Evolutionary conservation across 352 stramenopile species (phyloP).

Genomic region (Globisporangium nodosum): DNA sequence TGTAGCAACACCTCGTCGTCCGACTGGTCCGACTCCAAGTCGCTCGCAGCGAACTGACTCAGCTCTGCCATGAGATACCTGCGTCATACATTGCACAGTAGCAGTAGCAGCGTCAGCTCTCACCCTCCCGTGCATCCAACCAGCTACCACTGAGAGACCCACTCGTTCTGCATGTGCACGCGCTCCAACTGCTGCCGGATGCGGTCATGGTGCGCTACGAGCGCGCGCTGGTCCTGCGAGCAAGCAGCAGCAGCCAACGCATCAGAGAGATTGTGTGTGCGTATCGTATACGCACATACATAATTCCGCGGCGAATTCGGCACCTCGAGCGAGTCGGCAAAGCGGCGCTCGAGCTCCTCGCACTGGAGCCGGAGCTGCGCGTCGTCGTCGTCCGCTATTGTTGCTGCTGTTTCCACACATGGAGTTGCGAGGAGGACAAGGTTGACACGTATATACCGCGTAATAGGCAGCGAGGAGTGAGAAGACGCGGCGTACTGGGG

Average conservation of each 20-base stretch:
- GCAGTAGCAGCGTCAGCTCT: background rate
- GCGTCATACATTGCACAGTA: background rate
- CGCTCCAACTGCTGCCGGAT: background rate
- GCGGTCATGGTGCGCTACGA: background rate
- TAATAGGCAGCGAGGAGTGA: no score
- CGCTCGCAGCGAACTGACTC: background rate
- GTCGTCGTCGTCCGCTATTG: background rate
- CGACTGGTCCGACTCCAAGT: slow-evolving; percentile 3
- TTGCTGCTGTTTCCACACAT: no score
- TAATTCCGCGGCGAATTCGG: background rate
- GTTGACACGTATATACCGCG: no score
- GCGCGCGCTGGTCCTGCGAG: background rate
- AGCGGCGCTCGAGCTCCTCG: background rate
- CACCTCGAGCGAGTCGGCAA: background rate
- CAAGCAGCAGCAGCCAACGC: no score
- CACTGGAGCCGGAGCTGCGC: background rate
- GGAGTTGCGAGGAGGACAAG: no score
- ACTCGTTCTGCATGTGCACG: slow-evolving; percentile 3
- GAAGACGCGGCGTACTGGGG: no score
- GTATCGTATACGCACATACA: background rate
- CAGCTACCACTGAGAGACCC: background rate
- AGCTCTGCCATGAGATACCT: background rate
- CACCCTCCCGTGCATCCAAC: background rate
- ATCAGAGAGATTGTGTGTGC: no score
- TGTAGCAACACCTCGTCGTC: background rate